Conservation (phyloP, 305 asterid genomes). For the Coffea humblotiana region DNA sequence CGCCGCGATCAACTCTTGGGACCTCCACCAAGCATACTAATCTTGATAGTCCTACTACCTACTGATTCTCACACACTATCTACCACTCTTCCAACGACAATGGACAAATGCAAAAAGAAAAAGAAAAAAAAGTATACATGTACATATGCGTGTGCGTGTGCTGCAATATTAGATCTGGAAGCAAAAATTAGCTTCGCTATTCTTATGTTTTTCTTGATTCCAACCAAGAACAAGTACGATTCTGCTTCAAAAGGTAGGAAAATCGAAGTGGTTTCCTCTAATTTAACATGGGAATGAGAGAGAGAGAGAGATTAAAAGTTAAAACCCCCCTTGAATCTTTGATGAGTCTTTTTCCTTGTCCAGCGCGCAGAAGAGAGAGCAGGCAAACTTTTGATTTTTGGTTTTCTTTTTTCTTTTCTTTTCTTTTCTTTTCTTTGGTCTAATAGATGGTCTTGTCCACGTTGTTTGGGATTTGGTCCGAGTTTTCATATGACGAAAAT, state of each 20-base stretch:
- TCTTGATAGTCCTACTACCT: background rate
- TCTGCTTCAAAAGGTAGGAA: background rate
- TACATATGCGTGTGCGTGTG: too few species aligned
- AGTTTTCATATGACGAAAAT: constrained; percentile 19
- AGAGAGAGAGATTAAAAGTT: background rate
- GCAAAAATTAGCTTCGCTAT: constrained; percentile 5
- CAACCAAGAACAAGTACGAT: background rate
- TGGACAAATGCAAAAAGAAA: background rate
- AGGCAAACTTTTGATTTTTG: constrained; percentile 8
- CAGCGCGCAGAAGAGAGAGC: constrained; percentile 11
- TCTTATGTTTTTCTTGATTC: background rate
- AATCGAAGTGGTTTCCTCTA: too few species aligned
- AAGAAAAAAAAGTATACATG: too few species aligned
- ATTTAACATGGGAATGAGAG: background rate
- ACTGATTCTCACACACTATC: background rate
- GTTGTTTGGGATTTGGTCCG: constrained; percentile 55
- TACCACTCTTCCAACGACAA: background rate
- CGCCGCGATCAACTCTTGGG: constrained; percentile 29
- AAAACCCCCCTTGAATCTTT: constrained; percentile 7
- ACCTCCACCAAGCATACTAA: constrained; percentile 20
- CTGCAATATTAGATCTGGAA: constrained; percentile 18
- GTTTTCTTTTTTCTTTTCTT: constrained; percentile 7
- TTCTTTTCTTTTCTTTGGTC: background rate
- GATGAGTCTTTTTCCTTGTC: background rate
- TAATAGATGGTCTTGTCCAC: constrained; percentile 35